These are phyloP conservation scores for Penstemon newberryi DNA, from an alignment of 257 asterid species.

Conservation along the genomic window DNA sequence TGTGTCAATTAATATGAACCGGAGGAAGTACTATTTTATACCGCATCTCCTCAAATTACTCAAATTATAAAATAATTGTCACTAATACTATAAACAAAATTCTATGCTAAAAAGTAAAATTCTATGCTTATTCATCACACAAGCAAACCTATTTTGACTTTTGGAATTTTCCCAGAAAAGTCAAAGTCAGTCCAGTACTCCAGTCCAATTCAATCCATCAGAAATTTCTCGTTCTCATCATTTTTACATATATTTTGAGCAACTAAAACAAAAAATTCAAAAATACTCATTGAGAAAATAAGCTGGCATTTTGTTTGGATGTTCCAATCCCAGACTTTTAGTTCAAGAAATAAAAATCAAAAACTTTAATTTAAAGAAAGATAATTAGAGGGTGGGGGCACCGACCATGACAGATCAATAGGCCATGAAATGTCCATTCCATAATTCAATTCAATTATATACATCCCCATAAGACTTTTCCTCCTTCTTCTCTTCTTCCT, in stretches of 20 bases:
- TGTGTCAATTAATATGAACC: no score
- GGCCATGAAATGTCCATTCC: not conserved
- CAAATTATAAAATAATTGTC: no score
- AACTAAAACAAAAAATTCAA: conserved; percentile 3
- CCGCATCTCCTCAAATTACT: no score
- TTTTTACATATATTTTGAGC: conserved; percentile 12
- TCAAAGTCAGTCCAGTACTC: not conserved
- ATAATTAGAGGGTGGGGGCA: conserved; percentile 32
- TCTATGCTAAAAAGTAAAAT: no score
- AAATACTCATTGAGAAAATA: not conserved
- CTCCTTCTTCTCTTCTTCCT: conserved; percentile 18
- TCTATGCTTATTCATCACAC: not conserved
- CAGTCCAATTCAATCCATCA: not conserved
- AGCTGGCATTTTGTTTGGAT: conserved; percentile 26
- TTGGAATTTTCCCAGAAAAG: conserved; percentile 27
- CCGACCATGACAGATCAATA: conserved; percentile 31
- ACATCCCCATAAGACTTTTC: conserved; percentile 17
- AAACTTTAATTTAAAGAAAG: not conserved
- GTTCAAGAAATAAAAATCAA: not conserved
- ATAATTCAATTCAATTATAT: not conserved
- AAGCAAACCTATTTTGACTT: conserved; percentile 29
- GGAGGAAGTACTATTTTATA: no score
- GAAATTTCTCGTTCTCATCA: not conserved
- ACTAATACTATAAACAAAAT: no score
- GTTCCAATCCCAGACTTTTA: not conserved